phyloP scores from a whole-genome alignment of 202 grass and related monocot genomes.

The Elaeis oleifera region DNA sequence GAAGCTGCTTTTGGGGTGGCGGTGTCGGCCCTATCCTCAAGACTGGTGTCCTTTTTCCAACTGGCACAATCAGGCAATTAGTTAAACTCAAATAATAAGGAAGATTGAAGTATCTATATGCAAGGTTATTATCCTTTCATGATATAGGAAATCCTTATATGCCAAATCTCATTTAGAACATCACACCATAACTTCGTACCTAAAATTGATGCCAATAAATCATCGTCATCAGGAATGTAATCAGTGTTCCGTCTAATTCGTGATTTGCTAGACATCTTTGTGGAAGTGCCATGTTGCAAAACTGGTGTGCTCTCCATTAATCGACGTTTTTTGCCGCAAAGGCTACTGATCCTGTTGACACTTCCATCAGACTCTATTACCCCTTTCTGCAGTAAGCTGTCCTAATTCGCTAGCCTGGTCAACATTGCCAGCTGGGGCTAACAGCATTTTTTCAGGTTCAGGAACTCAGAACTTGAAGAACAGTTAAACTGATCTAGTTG shows the following conservation, averaged over 20 bases:
- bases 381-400: conserved; percentile 74
- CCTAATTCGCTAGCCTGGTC: conserved; percentile 53
- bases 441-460: conserved; percentile 80
- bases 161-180: not conserved
- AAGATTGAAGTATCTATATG: conserved; percentile 7
- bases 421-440: conserved; percentile 39
- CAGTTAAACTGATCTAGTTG: conserved; percentile 5
- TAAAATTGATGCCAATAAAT: conserved; percentile 92
- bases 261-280: conserved; percentile 50
- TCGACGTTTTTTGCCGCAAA: conserved; percentile 68
- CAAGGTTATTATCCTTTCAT: no score
- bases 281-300: conserved; percentile 57
- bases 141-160: no score
- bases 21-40: conserved; percentile 54
- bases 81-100: conserved; percentile 26
- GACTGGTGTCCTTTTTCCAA: conserved; percentile 72
- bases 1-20: conserved; percentile 41
- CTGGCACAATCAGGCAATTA: conserved; percentile 40
- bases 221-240: conserved; percentile 60
- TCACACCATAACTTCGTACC: conserved; percentile 32
- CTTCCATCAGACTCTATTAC: conserved; percentile 80
- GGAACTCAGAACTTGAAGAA: conserved; percentile 37
- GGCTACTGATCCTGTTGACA: conserved; percentile 59
- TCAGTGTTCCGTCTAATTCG: conserved; percentile 46
- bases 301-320: conserved; percentile 53